A percentile compares a stretch with the other conserved stretches of the same genome.
Conservation (phyloP, 441 rosid genomes). For the Croton setiger region DNA sequence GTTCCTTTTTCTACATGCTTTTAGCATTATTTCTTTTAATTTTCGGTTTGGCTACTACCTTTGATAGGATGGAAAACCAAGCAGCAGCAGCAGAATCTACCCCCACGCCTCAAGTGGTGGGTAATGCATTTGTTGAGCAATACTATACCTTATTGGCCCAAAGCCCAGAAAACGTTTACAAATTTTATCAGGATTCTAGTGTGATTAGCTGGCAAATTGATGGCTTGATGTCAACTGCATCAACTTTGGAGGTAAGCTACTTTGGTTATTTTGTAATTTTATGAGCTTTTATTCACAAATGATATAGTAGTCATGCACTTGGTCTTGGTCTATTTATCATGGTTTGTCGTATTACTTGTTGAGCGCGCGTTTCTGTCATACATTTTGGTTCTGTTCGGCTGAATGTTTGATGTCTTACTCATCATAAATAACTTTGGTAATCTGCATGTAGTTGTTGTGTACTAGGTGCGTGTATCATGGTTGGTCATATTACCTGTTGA, state of each 20-base stretch:
- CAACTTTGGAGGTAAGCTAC: constrained; percentile 29
- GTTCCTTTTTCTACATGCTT: not conserved
- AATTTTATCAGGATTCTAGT: constrained; percentile 37
- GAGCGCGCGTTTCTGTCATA: not conserved
- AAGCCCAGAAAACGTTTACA: constrained; percentile 27
- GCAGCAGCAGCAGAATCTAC: constrained; percentile 17
- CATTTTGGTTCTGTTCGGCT: not conserved
- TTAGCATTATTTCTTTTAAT: not conserved
- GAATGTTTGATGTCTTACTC: not conserved
- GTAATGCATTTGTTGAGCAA: constrained; percentile 30
- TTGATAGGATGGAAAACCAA: no score
- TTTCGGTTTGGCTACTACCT: no score
- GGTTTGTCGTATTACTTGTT: not conserved
- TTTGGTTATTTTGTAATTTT: not conserved
- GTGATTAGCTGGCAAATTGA: constrained; percentile 32
- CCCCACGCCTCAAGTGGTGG: constrained; percentile 29
- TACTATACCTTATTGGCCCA: constrained; percentile 21
- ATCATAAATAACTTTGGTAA: no score
- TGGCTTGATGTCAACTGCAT: constrained; percentile 17
- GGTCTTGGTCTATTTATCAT: not conserved
- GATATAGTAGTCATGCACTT: no score
- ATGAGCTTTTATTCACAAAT: not conserved
- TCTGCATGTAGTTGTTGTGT: no score
- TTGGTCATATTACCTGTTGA: not conserved
- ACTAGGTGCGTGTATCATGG: not conserved